These are phyloP conservation scores for Cenococcum geophilum DNA, from an alignment of 495 filamentous ascomycete genomes.

Conservation along the genomic window DNA sequence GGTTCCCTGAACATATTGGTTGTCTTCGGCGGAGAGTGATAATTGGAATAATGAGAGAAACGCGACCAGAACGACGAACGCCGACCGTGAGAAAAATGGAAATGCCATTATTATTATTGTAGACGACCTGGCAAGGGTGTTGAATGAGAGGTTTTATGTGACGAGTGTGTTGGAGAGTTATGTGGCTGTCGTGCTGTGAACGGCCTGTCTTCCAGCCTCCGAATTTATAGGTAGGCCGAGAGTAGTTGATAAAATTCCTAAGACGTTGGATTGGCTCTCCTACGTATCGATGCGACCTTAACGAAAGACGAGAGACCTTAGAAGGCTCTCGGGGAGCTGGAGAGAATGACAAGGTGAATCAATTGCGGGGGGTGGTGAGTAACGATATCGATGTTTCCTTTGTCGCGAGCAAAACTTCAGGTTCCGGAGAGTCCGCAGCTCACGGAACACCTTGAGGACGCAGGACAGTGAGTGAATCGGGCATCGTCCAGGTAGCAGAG, in stretches of 20 bases:
- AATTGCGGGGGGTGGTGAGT: background rate
- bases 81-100: constrained; percentile 8
- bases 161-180: background rate
- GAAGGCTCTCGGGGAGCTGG: background rate
- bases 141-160: background rate
- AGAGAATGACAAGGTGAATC: background rate
- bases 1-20: constrained; percentile 15
- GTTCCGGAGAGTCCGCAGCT: constrained; percentile 4
- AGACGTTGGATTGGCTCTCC: background rate
- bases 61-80: constrained; percentile 16
- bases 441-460: constrained; percentile 7
- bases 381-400: constrained; percentile 4
- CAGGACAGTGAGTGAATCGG: constrained; percentile 2
- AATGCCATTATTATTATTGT: constrained; percentile 13
- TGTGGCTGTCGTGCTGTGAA: background rate
- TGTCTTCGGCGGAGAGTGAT: constrained; percentile 5
- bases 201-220: constrained; percentile 11
- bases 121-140: background rate
- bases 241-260: background rate
- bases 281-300: background rate
- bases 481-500: constrained; percentile 5
- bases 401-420: background rate
- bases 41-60: constrained; percentile 19
- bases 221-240: constrained; percentile 17
- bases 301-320: constrained; percentile 2